These are phyloP conservation scores for Eutrema yunnanense DNA, from an alignment of 345 rosid genomes.

Conservation along the genomic window DNA sequence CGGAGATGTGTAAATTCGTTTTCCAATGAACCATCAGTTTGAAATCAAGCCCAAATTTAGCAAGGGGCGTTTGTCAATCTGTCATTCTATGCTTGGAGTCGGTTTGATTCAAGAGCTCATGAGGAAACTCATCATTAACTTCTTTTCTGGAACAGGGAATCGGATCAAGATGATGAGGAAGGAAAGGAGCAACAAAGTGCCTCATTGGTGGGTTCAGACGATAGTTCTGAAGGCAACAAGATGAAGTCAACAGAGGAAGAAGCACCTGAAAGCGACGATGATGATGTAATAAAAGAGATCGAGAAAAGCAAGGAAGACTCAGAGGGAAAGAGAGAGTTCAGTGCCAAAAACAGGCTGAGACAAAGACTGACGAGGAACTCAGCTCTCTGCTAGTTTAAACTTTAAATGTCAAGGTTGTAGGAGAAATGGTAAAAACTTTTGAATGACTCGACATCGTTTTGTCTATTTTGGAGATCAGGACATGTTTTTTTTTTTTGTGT, in stretches of 20 bases:
- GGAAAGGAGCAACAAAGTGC: slow-evolving; percentile 21
- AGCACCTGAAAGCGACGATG: slow-evolving; percentile 13
- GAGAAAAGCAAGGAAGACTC: slow-evolving; percentile 21
- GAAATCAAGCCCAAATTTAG: too few species aligned
- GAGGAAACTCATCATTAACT: neutral
- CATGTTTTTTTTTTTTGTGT: neutral
- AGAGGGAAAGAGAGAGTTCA: slow-evolving; percentile 28
- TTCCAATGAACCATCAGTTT: too few species aligned
- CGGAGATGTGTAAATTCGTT: too few species aligned
- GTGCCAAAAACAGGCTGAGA: slow-evolving; percentile 43
- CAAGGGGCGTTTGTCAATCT: too few species aligned
- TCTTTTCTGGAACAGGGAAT: slow-evolving; percentile 31
- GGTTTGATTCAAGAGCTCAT: neutral
- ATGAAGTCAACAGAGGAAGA: slow-evolving; percentile 22
- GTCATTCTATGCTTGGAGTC: neutral
- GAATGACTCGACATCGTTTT: neutral
- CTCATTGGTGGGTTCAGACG: neutral
- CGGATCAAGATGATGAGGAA: slow-evolving; percentile 24
- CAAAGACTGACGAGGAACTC: slow-evolving; percentile 54
- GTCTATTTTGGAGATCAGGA: neutral
- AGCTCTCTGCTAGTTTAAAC: slow-evolving; percentile 32
- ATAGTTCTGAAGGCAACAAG: slow-evolving; percentile 29
- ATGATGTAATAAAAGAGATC: slow-evolving; percentile 13
- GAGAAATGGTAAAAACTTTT: slow-evolving; percentile 21
- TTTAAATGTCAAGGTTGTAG: slow-evolving; percentile 35